These are phyloP conservation scores for Aspergillus versicolor DNA, from an alignment of 2,329 filamentous ascomycete species.

Conservation along the genomic window DNA sequence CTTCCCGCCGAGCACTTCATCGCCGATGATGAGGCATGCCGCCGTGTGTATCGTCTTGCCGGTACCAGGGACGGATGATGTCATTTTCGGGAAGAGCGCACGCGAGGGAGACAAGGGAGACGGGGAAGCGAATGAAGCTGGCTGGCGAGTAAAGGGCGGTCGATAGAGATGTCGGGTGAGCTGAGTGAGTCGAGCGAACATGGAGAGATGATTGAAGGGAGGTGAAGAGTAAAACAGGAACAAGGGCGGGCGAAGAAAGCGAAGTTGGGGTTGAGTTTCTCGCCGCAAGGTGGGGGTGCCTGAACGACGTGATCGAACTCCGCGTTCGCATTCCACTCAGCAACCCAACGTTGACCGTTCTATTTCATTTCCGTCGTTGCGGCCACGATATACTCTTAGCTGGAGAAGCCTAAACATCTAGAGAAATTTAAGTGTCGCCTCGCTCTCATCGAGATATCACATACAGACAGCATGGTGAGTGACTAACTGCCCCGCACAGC, in stretches of 20 bases:
- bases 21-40: constrained; percentile 92
- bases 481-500: constrained; percentile 16
- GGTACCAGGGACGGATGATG: constrained; percentile 41
- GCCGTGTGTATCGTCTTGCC: constrained; percentile 77
- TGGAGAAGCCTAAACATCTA: background rate
- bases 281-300: constrained; percentile 4
- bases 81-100: constrained; percentile 35
- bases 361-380: background rate
- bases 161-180: constrained; percentile 69
- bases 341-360: background rate
- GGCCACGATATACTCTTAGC: background rate
- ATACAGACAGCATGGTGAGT: constrained; percentile 18
- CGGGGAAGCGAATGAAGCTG: constrained; percentile 43
- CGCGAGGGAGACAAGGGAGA: constrained; percentile 20
- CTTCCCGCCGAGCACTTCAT: constrained; percentile 94
- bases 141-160: constrained; percentile 58
- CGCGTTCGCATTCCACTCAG: background rate
- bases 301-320: background rate
- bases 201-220: constrained; percentile 39
- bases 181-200: constrained; percentile 76
- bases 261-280: background rate
- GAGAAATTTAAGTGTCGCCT: background rate
- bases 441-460: background rate
- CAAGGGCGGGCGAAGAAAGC: constrained; percentile 3
- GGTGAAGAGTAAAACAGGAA: background rate